Evolutionary conservation across 1,284 basidiomycete genomes (phyloP).

Genomic region (Calocybe gambosa): DNA sequence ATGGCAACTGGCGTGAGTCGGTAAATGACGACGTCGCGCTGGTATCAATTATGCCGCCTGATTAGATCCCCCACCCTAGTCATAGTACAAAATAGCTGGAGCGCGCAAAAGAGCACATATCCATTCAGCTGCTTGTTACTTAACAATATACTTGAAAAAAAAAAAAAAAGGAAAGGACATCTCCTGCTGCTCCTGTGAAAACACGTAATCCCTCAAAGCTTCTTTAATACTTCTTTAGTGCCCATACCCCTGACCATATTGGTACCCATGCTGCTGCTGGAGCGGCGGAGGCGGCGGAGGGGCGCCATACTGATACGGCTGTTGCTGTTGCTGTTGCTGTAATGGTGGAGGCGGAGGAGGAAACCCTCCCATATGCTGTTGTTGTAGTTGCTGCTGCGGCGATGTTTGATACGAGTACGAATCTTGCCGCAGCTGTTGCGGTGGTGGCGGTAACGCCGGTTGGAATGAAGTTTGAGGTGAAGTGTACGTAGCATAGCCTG

Average conservation of each 20-base stretch:
- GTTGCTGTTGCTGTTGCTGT: slow-evolving; percentile 21
- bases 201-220: no score
- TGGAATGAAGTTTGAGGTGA: neutral
- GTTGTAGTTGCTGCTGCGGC: neutral
- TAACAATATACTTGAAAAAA: no score
- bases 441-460: neutral
- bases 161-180: no score
- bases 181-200: no score
- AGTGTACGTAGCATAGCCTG: slow-evolving; percentile 2
- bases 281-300: slow-evolving; percentile 12
- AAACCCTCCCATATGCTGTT: neutral
- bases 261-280: slow-evolving; percentile 20
- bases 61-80: no score
- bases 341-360: slow-evolving; percentile 7
- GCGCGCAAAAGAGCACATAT: no score
- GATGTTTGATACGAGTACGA: slow-evolving; percentile 1
- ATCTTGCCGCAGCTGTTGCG: slow-evolving; percentile 13
- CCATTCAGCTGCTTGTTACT: no score
- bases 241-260: neutral
- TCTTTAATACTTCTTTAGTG: no score
- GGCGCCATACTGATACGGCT: slow-evolving; percentile 18
- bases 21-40: no score
- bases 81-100: no score
- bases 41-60: no score
- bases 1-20: no score